A percentile compares a stretch with the other conserved stretches of the same genome.
Conservation (phyloP, 495 filamentous ascomycete genomes). For the Rhypophila decipiens region DNA sequence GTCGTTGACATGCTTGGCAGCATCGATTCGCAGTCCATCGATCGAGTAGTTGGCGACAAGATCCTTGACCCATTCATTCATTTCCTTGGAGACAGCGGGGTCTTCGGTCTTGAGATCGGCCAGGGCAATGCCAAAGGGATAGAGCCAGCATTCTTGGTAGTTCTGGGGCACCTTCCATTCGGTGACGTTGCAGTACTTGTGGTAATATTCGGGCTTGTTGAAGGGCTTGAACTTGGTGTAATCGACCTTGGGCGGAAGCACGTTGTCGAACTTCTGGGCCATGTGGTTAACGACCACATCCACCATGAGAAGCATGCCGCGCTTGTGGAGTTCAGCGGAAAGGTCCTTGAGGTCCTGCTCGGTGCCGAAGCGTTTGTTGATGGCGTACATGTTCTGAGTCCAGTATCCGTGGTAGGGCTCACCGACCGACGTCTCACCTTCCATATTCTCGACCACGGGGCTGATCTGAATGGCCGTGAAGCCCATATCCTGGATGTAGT, state of each 20-base stretch:
- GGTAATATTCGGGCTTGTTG: constrained; percentile 59
- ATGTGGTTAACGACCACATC: constrained; percentile 77
- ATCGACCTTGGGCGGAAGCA: constrained; percentile 47
- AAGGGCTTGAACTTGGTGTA: constrained; percentile 63
- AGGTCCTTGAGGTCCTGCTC: constrained; percentile 57
- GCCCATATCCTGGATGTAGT: constrained; percentile 52
- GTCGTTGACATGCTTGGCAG: constrained; percentile 64
- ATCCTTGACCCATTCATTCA: constrained; percentile 57
- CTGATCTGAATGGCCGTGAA: constrained; percentile 82
- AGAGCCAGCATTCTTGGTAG: constrained; percentile 57
- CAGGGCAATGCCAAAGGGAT: constrained; percentile 48
- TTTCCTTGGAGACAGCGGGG: constrained; percentile 45
- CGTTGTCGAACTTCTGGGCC: constrained; percentile 46
- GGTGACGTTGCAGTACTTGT: constrained; percentile 57
- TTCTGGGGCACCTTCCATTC: constrained; percentile 51
- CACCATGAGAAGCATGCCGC: constrained; percentile 69
- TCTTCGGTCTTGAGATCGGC: constrained; percentile 65
- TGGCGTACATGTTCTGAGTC: constrained; percentile 56
- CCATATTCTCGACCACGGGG: constrained; percentile 59
- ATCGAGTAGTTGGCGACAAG: constrained; percentile 68
- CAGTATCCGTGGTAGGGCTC: constrained; percentile 72
- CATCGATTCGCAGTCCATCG: constrained; percentile 75
- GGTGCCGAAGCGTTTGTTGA: constrained; percentile 63
- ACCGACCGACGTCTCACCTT: constrained; percentile 42
- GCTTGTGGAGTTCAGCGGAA: constrained; percentile 52